Base-by-base conservation (phyloP, 495 filamentous ascomycete genomes). In the Hypoxylon fuscum region DNA sequence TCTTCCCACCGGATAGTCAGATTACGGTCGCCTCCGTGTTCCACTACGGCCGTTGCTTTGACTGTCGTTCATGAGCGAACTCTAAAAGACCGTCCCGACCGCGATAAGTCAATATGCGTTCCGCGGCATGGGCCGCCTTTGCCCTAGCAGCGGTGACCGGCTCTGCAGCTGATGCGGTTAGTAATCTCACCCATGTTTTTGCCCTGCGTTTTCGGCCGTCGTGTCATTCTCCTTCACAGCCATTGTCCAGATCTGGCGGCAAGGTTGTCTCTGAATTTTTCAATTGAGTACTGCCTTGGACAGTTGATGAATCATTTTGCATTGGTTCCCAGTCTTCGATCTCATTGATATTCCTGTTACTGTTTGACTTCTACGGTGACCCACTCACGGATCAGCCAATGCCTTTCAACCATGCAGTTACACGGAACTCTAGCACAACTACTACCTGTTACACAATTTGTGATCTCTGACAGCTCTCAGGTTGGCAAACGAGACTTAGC, bases 401-500 rank as follows among this genome's bases (percentile, higher is more conserved):
- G 56, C 32, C 27, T 45, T 47, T 41, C 5, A 27, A 38, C 2
- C 4, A 63, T 63, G 59, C 51, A 52, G 37, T 25, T 55, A 3
- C n/a, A 34, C 14, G 48, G 31, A 35, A 11, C 23, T 45, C 32
- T 57, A 23, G 21, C 55, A 5, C 35, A 55, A n/a, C 22, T 55
- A 37, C 12, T 54, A 14, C 61, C 43, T 1, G 21, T 40, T 43
- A 38, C 40, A 46, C 51, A 57, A 34, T 50, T 66, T 15, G 35
- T 48, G 8, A 57, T 53, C 29, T 61, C 62, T 66, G 27, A 66
- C 41, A 40, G 22, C 49, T 43, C 21, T 0, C 52, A 66, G 62
- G 38, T 61, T 34, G 46, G 47, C 10, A 66, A 66, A 49, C 50
- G 56, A 43, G 49, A 56, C 46, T 68, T 77, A 18, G 67, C 68